These are phyloP conservation scores for Lepidium aucheri DNA, from an alignment of 345 rosid genomes.

Conservation along the genomic window DNA sequence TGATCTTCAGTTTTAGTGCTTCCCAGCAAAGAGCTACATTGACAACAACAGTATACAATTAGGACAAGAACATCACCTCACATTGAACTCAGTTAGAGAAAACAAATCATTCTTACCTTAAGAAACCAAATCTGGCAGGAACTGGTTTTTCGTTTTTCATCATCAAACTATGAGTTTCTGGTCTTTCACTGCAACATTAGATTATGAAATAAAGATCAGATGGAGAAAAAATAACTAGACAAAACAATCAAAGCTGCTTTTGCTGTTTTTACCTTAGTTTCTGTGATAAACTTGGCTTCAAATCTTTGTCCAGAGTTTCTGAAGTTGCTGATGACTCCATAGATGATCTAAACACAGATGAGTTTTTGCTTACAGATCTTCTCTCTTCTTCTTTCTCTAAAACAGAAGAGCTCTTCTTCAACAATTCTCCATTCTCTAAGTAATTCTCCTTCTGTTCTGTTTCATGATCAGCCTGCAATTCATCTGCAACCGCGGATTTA, in stretches of 20 bases:
- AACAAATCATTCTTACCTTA: constrained; percentile 3
- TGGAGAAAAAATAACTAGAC: not conserved
- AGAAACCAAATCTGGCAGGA: constrained; percentile 12
- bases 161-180: not conserved
- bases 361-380: not conserved
- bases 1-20: constrained; percentile 14
- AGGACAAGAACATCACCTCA: not conserved
- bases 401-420: constrained; percentile 2
- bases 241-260: not conserved
- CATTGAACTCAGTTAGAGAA: not conserved
- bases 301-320: constrained; percentile 2
- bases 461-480: not conserved
- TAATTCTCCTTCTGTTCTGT: not conserved
- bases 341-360: not conserved
- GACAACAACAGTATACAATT: not conserved
- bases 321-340: constrained; percentile 3
- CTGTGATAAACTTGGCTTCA: constrained; percentile 4
- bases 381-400: not conserved
- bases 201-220: not conserved
- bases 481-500: not conserved
- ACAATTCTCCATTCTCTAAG: not conserved
- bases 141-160: constrained; percentile 4
- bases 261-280: constrained; percentile 13
- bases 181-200: constrained; percentile 5
- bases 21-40: constrained; percentile 12